Conservation (phyloP, 176 grass and related monocot genomes). For the Zizania latifolia region DNA sequence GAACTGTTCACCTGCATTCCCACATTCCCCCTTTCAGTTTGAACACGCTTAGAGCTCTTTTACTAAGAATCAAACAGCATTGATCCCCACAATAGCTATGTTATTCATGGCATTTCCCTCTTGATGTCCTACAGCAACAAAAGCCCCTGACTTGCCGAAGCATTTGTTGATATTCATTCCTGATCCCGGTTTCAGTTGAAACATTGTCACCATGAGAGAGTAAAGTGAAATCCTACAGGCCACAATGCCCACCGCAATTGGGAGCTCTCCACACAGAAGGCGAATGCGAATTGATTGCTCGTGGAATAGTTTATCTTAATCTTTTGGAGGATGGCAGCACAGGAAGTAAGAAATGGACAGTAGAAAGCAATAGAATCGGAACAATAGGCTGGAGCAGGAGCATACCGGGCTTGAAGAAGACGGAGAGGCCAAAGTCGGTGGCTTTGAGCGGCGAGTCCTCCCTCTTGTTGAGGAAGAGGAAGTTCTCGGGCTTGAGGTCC, state of each 20-base stretch:
- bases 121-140: neutral
- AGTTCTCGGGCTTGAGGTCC: slow-evolving; percentile 93
- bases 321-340: neutral
- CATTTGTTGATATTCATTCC: neutral
- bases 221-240: neutral
- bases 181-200: neutral
- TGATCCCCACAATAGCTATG: neutral
- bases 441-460: slow-evolving; percentile 89
- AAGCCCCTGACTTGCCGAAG: neutral
- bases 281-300: neutral
- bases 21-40: neutral
- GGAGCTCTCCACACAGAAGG: neutral
- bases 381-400: too few species aligned
- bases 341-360: neutral
- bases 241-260: neutral
- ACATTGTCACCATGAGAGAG: neutral
- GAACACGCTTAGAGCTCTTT: neutral
- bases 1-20: slow-evolving; percentile 63
- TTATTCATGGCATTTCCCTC: neutral
- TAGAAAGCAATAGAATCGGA: neutral
- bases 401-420: slow-evolving; percentile 86
- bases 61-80: neutral
- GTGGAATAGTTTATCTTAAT: neutral
- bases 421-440: slow-evolving; percentile 85
- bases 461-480: slow-evolving; percentile 51